These are phyloP conservation scores for peach (Prunus persica) DNA, from an alignment of 306 rosid species.

Conservation along the genomic window Prunus_persica_NCBIv2 NC_034011.1:7259501-7260000, in stretches of 20 bases:
- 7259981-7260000: not conserved
- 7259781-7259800: constrained; percentile 5
- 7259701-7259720: constrained; percentile 51
- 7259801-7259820: constrained; percentile 13
- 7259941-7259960: constrained; percentile 48
- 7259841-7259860: constrained; percentile 36
- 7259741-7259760: constrained; percentile 3
- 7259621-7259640: not conserved
- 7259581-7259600: not conserved
- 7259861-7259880: constrained; percentile 65
- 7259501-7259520: no score
- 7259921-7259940: constrained; percentile 70
- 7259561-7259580: not conserved
- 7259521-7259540: no score
- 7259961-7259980: constrained; percentile 23
- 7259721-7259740: constrained; percentile 36
- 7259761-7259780: constrained; percentile 18
- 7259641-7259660: no score
- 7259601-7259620: not conserved
- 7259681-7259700: constrained; percentile 32
- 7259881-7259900: constrained; percentile 68
- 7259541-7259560: not conserved
- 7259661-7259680: not conserved
- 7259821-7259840: constrained; percentile 6
- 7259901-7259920: constrained; percentile 65